Conservation (phyloP, 352 stramenopile species). For the Globisporangium echinulatum region DNA sequence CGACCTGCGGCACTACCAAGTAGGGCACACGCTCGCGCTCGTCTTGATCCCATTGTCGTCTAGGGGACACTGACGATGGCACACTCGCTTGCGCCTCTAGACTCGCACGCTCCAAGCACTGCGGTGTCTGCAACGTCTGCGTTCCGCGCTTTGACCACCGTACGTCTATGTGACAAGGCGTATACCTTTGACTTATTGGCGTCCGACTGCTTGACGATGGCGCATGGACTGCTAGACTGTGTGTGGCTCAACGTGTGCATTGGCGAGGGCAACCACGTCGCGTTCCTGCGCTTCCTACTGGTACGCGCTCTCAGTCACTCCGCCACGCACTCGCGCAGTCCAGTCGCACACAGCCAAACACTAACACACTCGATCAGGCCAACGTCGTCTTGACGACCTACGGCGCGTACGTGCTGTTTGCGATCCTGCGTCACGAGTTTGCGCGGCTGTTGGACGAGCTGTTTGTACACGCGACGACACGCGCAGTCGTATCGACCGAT, state of each 20-base stretch:
- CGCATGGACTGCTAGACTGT: slow-evolving; percentile 20
- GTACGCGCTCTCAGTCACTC: slow-evolving; percentile 12
- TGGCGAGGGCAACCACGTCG: slow-evolving; percentile 50
- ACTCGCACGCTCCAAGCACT: slow-evolving; percentile 65
- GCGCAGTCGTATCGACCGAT: slow-evolving; percentile 29
- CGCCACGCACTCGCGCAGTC: too few species aligned
- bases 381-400: slow-evolving; percentile 48
- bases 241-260: slow-evolving; percentile 66
- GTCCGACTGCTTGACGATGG: not conserved
- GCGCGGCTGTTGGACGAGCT: slow-evolving; percentile 24
- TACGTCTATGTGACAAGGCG: slow-evolving; percentile 7
- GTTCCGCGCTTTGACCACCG: slow-evolving; percentile 62
- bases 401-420: slow-evolving; percentile 42
- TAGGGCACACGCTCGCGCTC: slow-evolving; percentile 4
- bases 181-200: not conserved
- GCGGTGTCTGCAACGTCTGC: slow-evolving; percentile 54
- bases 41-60: too few species aligned
- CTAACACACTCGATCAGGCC: slow-evolving; percentile 16
- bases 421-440: slow-evolving; percentile 38
- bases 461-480: slow-evolving; percentile 38
- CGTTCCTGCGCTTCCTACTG: slow-evolving; percentile 49
- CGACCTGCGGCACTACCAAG: slow-evolving; percentile 47
- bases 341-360: too few species aligned
- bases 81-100: slow-evolving; percentile 10
- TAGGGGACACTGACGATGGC: not conserved